Conservation (phyloP, 140 eudicot species). For the Stevia rebaudiana region DNA sequence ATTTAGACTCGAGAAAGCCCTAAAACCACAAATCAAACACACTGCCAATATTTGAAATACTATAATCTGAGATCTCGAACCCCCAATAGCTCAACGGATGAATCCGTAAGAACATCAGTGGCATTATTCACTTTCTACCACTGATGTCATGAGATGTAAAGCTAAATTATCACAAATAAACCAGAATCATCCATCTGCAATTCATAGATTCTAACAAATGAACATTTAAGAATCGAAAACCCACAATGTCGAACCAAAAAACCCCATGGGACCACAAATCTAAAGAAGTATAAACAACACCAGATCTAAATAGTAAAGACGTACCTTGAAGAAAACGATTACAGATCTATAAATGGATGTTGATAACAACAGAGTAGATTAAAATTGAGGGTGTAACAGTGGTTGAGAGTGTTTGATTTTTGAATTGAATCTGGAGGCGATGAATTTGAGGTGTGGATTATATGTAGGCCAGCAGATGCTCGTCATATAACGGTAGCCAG, state of each 20-base stretch:
- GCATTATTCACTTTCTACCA: too few relatives aligned
- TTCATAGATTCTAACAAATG: too few relatives aligned
- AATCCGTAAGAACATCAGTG: too few relatives aligned
- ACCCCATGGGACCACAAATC: neutral
- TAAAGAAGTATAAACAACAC: neutral
- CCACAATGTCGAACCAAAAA: neutral
- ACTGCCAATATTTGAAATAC: neutral
- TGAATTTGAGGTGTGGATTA: constrained; percentile 10
- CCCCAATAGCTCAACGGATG: neutral
- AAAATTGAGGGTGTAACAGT: neutral
- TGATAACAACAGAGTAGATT: neutral
- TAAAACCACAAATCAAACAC: neutral
- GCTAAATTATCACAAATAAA: neutral
- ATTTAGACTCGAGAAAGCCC: neutral
- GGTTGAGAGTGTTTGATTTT: constrained; percentile 1
- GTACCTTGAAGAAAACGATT: constrained; percentile 1
- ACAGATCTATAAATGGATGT: constrained; percentile 6
- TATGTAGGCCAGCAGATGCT: constrained; percentile 14
- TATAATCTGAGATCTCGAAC: neutral
- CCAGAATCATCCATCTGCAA: constrained; percentile 1
- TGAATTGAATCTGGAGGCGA: neutral
- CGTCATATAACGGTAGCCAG: constrained; percentile 20
- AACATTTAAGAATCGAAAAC: neutral
- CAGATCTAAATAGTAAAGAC: neutral
- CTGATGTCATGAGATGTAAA: neutral